phyloP scores from a whole-genome alignment of 805 yeast genomes.

The Starmerella vaccinii region DNA sequence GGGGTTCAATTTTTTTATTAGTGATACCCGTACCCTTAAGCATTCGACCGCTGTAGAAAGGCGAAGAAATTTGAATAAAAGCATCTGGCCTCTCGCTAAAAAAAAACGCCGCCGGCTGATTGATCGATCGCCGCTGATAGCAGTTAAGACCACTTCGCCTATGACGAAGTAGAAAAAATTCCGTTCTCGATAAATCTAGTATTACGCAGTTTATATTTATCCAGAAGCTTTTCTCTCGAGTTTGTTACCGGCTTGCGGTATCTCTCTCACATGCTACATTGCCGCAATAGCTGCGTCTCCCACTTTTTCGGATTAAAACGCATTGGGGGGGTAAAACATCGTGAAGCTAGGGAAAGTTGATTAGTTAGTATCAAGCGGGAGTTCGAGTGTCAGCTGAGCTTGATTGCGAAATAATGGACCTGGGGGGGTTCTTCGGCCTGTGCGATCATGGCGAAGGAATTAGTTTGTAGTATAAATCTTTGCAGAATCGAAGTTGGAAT shows the following conservation, averaged over 20 bases:
- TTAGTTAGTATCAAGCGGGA: slow-evolving; percentile 1
- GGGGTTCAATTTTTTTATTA: neutral
- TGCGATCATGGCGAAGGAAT: neutral
- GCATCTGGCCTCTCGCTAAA: neutral
- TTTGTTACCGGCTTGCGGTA: neutral
- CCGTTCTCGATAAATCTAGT: too few relatives aligned
- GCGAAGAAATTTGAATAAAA: slow-evolving; percentile 4
- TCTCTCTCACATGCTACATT: neutral
- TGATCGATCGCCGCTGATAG: neutral
- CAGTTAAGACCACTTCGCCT: too few relatives aligned
- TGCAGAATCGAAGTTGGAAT: neutral
- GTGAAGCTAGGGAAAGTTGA: slow-evolving; percentile 7
- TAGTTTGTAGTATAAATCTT: neutral
- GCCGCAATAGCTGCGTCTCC: neutral
- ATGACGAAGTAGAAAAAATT: too few relatives aligned
- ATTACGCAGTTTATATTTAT: too few relatives aligned
- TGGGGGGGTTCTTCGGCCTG: neutral
- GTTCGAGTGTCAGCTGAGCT: slow-evolving; percentile 2
- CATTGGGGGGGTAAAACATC: neutral
- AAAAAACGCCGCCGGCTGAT: neutral
- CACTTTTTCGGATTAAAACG: slow-evolving; percentile 3
- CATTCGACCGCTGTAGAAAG: neutral
- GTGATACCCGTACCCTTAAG: neutral
- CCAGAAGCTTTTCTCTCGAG: neutral
- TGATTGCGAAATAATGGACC: neutral